Percentiles rank a stretch among this genome's conserved stretches.
Conservation (phyloP, 1,139 yeast genomes). For the Suhomyces taliae region DNA sequence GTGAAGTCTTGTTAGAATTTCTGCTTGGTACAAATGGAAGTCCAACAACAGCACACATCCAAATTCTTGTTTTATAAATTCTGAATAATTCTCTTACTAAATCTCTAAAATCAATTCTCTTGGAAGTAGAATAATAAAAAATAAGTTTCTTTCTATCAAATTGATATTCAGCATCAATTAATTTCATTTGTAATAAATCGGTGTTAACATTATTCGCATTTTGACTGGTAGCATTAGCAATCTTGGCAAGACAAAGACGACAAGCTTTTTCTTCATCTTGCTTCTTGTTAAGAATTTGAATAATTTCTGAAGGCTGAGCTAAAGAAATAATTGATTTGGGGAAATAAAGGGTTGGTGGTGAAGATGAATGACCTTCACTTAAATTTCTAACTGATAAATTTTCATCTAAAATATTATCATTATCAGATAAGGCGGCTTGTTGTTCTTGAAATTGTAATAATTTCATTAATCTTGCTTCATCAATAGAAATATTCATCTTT, state of each 20-base stretch:
- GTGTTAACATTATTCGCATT: constrained; percentile 7
- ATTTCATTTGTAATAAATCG: constrained; percentile 23
- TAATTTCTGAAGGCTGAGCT: constrained; percentile 63
- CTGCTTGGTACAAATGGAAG: constrained; percentile 16
- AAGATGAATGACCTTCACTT: constrained; percentile 11
- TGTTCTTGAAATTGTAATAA: constrained; percentile 58
- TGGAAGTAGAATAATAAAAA: constrained; percentile 25
- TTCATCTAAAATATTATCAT: constrained; percentile 12
- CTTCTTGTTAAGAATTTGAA: constrained; percentile 57
- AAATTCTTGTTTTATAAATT: constrained; percentile 28
- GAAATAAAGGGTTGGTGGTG: constrained; percentile 49
- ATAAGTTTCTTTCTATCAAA: constrained; percentile 28
- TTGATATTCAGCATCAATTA: constrained; percentile 29
- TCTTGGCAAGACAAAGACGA: constrained; percentile 59
- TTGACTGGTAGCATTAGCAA: constrained; percentile 33
- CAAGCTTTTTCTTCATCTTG: constrained; percentile 77
- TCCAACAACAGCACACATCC: constrained; percentile 31
- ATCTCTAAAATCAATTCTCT: constrained; percentile 28
- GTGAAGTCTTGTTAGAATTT: constrained; percentile 5
- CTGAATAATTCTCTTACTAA: constrained; percentile 27
- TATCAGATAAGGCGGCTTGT: constrained; percentile 47
- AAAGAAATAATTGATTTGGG: constrained; percentile 77
- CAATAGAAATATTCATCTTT: constrained; percentile 63
- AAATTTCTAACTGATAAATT: constrained; percentile 27
- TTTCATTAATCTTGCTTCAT: constrained; percentile 58